These are phyloP conservation scores for Rhodamnia rubescens DNA, from an alignment of 345 rosid genomes.

Conservation along the genomic window DNA sequence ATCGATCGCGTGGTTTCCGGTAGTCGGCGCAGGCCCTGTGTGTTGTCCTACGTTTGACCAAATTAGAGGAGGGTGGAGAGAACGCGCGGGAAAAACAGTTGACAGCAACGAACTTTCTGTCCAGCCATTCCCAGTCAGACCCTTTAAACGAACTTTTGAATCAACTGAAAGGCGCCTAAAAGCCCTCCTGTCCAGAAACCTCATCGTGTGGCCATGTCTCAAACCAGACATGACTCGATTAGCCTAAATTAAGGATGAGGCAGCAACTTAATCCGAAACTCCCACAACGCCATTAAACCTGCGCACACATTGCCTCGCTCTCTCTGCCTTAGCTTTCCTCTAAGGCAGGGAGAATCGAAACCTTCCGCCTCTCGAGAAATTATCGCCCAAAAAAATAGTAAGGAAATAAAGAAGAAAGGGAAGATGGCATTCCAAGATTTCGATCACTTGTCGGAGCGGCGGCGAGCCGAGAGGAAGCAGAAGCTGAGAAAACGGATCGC, in stretches of 20 bases:
- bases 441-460: conserved; percentile 56
- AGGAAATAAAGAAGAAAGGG: not conserved
- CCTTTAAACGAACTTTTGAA: conserved; percentile 21
- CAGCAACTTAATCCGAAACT: not conserved
- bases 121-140: conserved; percentile 3
- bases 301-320: not conserved
- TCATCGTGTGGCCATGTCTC: not conserved
- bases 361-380: not conserved
- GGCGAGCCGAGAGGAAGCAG: conserved; percentile 40
- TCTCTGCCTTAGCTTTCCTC: conserved; percentile 13
- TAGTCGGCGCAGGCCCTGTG: not conserved
- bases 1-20: not conserved
- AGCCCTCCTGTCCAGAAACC: conserved; percentile 47
- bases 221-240: not conserved
- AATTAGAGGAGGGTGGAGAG: not conserved
- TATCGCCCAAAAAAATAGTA: no score
- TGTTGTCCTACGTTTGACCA: not conserved
- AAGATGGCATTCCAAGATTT: conserved; percentile 89
- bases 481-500: conserved; percentile 35
- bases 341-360: not conserved
- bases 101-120: not conserved
- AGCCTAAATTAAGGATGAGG: not conserved
- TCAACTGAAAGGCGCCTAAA: not conserved
- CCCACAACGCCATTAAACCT: not conserved
- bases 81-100: conserved; percentile 24